Percentiles rank a stretch among this genome's conserved stretches.
phyloP scores from a whole-genome alignment of 23 red algal genomes.

The Chondrus crispus region DNA sequence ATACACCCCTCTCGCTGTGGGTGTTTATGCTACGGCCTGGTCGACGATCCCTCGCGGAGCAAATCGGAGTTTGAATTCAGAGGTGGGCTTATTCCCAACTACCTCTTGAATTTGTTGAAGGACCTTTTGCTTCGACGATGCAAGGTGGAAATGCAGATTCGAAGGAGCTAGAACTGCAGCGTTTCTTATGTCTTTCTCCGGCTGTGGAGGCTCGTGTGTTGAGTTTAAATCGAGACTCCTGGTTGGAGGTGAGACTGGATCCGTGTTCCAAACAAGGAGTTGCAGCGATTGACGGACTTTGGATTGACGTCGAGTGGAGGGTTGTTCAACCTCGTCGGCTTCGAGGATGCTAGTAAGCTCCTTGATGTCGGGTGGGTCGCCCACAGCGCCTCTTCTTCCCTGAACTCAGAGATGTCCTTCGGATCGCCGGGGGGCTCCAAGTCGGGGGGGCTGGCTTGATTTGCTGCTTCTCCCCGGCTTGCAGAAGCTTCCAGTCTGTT shows the following conservation, averaged over 20 bases:
- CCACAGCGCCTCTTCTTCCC: no score
- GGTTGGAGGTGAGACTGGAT: neutral
- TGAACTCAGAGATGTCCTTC: no score
- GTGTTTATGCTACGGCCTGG: neutral
- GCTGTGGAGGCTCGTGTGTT: neutral
- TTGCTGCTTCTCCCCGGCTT: no score
- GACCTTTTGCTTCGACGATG: conserved; percentile 16
- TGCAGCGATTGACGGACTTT: neutral
- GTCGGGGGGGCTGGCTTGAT: no score
- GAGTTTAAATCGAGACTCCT: neutral
- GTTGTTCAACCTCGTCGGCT: neutral
- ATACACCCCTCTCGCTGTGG: no score
- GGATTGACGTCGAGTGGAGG: neutral
- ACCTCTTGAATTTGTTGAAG: neutral
- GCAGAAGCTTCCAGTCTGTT: no score
- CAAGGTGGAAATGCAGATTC: neutral
- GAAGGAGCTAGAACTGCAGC: neutral
- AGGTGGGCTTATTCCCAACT: neutral
- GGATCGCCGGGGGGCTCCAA: no score
- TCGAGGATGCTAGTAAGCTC: no score
- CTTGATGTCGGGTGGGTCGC: no score
- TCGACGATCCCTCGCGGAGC: neutral
- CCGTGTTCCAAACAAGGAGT: neutral
- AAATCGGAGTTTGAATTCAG: neutral
- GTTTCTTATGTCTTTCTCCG: conserved; percentile 25